Percentiles rank a stretch among this genome's conserved stretches.
phyloP scores from a whole-genome alignment of 2,329 filamentous ascomycete genomes.

The Alternaria novae-zelandiae region DNA sequence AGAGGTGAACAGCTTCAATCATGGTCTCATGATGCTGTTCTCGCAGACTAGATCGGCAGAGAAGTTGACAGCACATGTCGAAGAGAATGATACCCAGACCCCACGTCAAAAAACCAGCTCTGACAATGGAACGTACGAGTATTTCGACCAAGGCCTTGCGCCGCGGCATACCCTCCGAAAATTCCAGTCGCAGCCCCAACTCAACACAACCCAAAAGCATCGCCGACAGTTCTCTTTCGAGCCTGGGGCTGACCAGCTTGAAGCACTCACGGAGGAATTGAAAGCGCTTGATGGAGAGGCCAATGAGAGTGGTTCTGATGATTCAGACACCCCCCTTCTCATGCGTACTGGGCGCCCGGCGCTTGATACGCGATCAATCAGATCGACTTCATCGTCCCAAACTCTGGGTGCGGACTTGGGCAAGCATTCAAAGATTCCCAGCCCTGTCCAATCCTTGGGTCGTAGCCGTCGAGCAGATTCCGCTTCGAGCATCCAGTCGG shows the following conservation, averaged over 20 bases:
- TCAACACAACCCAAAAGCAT: conserved; percentile 23
- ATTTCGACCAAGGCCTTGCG: background rate
- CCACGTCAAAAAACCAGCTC: background rate
- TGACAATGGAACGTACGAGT: background rate
- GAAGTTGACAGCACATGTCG: too few relatives aligned
- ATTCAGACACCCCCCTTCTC: conserved; percentile 3
- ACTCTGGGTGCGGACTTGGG: conserved; percentile 13
- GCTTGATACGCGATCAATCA: background rate
- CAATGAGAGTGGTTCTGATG: conserved; percentile 9
- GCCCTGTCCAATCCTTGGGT: conserved; percentile 47
- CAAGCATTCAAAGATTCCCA: conserved; percentile 52
- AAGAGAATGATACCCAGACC: background rate
- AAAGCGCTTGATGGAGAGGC: conserved; percentile 6
- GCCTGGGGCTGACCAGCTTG: conserved; percentile 49
- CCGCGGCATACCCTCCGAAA: conserved; percentile 9
- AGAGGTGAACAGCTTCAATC: conserved; percentile 37
- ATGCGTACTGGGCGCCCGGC: background rate
- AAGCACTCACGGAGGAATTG: conserved; percentile 21
- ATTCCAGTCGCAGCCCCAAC: conserved; percentile 26
- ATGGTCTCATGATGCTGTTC: conserved; percentile 45
- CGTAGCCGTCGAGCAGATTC: conserved; percentile 49
- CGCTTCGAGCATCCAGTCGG: conserved; percentile 46
- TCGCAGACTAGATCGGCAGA: conserved; percentile 13
- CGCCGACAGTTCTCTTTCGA: conserved; percentile 53
- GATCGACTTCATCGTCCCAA: background rate